A percentile compares a stretch with the other conserved stretches of the same genome.
phyloP scores from a whole-genome alignment of 306 rosid genomes.

The Quercus bicolor region DNA sequence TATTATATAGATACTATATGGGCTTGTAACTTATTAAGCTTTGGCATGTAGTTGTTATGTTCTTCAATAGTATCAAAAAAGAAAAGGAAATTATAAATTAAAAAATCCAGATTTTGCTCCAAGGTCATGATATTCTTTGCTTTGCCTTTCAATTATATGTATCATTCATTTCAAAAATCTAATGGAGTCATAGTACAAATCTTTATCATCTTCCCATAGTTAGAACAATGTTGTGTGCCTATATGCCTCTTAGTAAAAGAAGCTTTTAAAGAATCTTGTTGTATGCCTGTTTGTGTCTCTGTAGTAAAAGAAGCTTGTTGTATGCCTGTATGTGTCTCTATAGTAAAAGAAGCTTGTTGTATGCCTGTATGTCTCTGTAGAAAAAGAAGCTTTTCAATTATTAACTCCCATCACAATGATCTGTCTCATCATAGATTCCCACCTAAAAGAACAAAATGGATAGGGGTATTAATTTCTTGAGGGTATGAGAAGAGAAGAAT shows the following conservation, averaged over 20 bases:
- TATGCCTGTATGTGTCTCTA: neutral
- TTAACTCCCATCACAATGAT: constrained; percentile 36
- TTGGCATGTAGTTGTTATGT: neutral
- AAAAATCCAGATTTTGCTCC: too few relatives aligned
- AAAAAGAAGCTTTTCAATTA: neutral
- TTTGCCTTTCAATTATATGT: neutral
- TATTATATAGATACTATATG: too few relatives aligned
- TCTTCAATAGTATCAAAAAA: neutral
- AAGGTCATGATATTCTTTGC: neutral
- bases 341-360: neutral
- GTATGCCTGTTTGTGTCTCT: neutral
- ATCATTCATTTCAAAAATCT: neutral
- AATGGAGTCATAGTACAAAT: neutral
- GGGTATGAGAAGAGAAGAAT: neutral
- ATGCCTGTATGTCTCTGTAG: neutral
- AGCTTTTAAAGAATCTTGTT: neutral
- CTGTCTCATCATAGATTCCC: constrained; percentile 95
- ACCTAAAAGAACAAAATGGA: constrained; percentile 39
- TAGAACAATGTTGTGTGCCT: neutral
- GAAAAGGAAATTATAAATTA: neutral
- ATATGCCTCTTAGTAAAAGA: neutral
- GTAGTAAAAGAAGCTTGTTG: neutral
- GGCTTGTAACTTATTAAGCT: too few relatives aligned
- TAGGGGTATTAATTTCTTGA: neutral
- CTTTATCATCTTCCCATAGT: neutral